Percentiles rank a stretch among this genome's conserved stretches.
Conservation (phyloP, 805 yeast species). For the Zygoascus biomembranicola region DNA sequence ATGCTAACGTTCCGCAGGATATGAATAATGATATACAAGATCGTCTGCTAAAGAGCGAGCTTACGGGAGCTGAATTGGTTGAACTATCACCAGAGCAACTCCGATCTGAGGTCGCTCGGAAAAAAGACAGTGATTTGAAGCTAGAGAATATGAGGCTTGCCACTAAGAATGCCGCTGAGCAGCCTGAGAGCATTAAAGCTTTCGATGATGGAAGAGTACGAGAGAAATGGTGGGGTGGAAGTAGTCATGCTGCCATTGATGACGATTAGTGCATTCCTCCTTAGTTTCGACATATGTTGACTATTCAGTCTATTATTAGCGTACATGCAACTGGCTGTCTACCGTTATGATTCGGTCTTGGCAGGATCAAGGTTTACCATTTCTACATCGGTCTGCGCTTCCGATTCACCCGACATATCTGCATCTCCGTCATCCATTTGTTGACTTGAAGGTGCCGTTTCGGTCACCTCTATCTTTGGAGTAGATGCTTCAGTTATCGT, state of each 20-base stretch:
- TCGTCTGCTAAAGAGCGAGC: conserved; percentile 19
- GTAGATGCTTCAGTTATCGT: neutral
- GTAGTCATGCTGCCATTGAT: conserved; percentile 30
- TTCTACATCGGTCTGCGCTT: neutral
- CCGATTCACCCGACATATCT: neutral
- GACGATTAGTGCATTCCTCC: neutral
- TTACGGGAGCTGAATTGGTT: conserved; percentile 25
- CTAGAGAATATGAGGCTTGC: conserved; percentile 22
- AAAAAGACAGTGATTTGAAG: conserved; percentile 20
- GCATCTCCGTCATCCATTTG: neutral
- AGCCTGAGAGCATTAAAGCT: conserved; percentile 27
- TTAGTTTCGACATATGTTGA: neutral
- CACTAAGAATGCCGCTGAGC: conserved; percentile 20
- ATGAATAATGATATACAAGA: conserved; percentile 18
- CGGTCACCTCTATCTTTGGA: neutral
- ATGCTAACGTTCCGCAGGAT: conserved; percentile 7
- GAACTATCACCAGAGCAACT: conserved; percentile 23
- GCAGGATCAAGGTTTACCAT: neutral
- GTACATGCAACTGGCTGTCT: neutral
- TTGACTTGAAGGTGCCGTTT: neutral
- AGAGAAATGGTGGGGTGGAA: conserved; percentile 35
- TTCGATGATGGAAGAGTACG: conserved; percentile 35
- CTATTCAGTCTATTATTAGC: too few relatives aligned
- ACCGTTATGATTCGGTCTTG: neutral
- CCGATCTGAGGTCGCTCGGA: conserved; percentile 19